Evolutionary conservation across 139 green algal genomes (phyloP).

Genomic region (Parachlorella kessleri): DNA sequence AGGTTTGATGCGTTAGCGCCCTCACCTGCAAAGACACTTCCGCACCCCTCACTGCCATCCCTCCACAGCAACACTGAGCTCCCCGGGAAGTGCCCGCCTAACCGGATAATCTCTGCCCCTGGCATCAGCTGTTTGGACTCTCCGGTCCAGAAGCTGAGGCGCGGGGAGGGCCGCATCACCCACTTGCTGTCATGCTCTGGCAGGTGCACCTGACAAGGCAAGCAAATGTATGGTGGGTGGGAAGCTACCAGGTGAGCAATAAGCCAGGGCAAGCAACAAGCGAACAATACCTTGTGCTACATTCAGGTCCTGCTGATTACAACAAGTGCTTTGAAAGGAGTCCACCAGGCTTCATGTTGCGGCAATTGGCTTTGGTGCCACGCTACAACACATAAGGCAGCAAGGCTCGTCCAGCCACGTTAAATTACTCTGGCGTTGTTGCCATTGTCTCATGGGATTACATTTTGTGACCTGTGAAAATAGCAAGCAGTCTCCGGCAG

Average conservation of each 20-base stretch:
- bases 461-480: not conserved
- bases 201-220: slow-evolving; percentile 20
- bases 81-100: slow-evolving; percentile 50
- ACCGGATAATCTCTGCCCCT: not conserved
- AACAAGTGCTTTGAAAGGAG: no score
- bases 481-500: no score
- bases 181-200: slow-evolving; percentile 13
- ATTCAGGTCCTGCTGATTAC: no score
- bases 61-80: slow-evolving; percentile 24
- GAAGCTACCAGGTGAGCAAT: not conserved
- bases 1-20: not conserved
- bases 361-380: no score
- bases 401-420: no score
- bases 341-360: no score
- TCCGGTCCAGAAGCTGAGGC: slow-evolving; percentile 21
- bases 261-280: not conserved
- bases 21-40: not conserved
- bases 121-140: slow-evolving; percentile 13
- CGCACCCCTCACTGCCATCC: not conserved
- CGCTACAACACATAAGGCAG: no score
- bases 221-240: not conserved
- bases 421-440: no score
- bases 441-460: not conserved
- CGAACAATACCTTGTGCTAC: not conserved
- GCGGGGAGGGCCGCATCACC: not conserved